Percentiles rank a stretch among this genome's conserved stretches.
These are phyloP conservation scores for Penicillium fimorum DNA, from an alignment of 495 filamentous ascomycete genomes.

Conservation along the genomic window DNA sequence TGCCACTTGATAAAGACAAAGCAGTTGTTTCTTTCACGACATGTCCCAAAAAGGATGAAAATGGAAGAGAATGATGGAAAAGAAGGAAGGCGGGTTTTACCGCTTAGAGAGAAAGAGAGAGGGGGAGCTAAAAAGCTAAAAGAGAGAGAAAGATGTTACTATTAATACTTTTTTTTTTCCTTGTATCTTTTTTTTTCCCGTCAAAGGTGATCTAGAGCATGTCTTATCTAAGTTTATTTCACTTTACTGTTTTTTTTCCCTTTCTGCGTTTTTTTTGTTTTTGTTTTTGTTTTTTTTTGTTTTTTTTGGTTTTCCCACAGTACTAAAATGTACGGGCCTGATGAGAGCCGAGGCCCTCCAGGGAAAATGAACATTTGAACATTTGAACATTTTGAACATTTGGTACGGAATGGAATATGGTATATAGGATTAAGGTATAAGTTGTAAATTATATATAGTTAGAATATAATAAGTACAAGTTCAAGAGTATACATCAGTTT, in stretches of 20 bases:
- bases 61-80: constrained; percentile 6
- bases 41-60: constrained; percentile 15
- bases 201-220: constrained; percentile 1
- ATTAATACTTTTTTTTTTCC: constrained; percentile 1
- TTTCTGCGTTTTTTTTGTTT: background rate
- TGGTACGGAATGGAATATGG: background rate
- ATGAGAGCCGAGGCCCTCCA: constrained; percentile 9
- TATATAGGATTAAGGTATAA: background rate
- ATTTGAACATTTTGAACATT: too few species aligned
- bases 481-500: background rate
- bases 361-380: too few species aligned
- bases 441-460: background rate
- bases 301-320: background rate
- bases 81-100: constrained; percentile 22
- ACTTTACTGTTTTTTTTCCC: background rate
- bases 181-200: background rate
- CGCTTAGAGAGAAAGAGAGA: constrained; percentile 11
- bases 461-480: background rate
- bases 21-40: constrained; percentile 20
- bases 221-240: background rate
- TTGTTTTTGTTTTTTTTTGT: background rate
- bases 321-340: background rate
- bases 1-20: constrained; percentile 17
- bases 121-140: constrained; percentile 5
- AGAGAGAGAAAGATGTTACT: background rate